Base-by-base conservation (phyloP, 345 rosid genomes). In the Alliaria petiolata region DNA sequence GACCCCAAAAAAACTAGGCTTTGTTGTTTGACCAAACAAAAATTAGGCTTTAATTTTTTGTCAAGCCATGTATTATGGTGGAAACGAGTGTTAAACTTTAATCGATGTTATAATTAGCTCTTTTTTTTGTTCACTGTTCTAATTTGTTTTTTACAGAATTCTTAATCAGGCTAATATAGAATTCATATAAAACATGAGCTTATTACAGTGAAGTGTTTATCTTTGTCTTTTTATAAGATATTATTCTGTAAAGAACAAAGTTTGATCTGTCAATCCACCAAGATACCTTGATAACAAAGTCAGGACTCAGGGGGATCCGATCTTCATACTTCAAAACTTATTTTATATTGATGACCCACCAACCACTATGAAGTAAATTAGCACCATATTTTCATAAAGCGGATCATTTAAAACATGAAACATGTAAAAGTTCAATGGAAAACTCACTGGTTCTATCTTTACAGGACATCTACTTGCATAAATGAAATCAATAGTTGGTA, bases 211-310 rank as follows among this genome's bases (percentile, higher is more conserved):
- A 47, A 47, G 20, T 73, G n/a, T 42, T 13, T 56, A 28, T 53
- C 9, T 22, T 63, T 10, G 20, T 46, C 31, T 43, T 72, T 22
- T 43, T 35, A 17, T 46, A 50, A 58, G 16, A 49, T 40, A 46
- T 2, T 34, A 28, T 35, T 33, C 54, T 66, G 54, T 66, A 66
- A 74, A 58, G 67, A 74, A 66, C 39, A 58, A 61, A 75, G 69
- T 68, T 67, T 68, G 74, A 68, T 64, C 51, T 61, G 72, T 61
- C 74, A 44, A 61, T 75, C 78, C 78, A 67, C 73, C 62, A 66
- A 67, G 68, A 60, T 67, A 49, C 31, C 62, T n/a, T 67, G 62
- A 67, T 50, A 45, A 14, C 34, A 73, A 31, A 11, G 57, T 61
- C 53, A 62, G 70, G 57, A 68, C 50, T 61, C 53, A 62, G 70